A percentile compares a stretch with the other conserved stretches of the same genome.
Evolutionary conservation across 1,284 basidiomycete genomes (phyloP).

Genomic region (Chondrostereum purpureum): DNA sequence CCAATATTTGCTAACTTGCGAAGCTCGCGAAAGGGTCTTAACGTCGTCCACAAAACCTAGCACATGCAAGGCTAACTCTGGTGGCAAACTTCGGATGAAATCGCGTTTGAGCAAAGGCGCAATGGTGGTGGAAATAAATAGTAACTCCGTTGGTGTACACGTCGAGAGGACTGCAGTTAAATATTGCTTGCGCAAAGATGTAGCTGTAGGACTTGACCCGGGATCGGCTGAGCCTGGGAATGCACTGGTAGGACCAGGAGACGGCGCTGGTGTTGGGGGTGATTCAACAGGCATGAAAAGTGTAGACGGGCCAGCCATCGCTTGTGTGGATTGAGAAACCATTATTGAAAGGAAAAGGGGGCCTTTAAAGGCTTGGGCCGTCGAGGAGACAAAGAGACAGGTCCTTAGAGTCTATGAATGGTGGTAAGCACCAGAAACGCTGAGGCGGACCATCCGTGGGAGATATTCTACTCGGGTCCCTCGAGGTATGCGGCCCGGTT

Average conservation of each 20-base stretch:
- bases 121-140: conserved; percentile 72
- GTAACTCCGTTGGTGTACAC: conserved; percentile 71
- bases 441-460: no score
- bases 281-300: conserved; percentile 55
- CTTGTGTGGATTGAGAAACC: no score
- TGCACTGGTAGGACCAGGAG: conserved; percentile 34
- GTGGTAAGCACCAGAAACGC: no score
- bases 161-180: conserved; percentile 58
- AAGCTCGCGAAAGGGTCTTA: conserved; percentile 64
- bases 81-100: conserved; percentile 77
- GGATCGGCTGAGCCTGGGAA: conserved; percentile 20
- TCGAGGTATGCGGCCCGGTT: no score
- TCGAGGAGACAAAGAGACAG: no score
- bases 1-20: conserved; percentile 78
- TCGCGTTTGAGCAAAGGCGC: conserved; percentile 82
- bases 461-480: no score
- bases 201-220: conserved; percentile 24
- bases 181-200: conserved; percentile 49
- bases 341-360: no score
- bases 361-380: no score
- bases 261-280: conserved; percentile 67
- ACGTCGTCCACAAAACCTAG: conserved; percentile 82
- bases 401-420: no score
- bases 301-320: conserved; percentile 18
- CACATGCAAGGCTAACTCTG: conserved; percentile 80